phyloP scores from a whole-genome alignment of 768 basidiomycete species.

The Termitomyces sp. region DNA sequence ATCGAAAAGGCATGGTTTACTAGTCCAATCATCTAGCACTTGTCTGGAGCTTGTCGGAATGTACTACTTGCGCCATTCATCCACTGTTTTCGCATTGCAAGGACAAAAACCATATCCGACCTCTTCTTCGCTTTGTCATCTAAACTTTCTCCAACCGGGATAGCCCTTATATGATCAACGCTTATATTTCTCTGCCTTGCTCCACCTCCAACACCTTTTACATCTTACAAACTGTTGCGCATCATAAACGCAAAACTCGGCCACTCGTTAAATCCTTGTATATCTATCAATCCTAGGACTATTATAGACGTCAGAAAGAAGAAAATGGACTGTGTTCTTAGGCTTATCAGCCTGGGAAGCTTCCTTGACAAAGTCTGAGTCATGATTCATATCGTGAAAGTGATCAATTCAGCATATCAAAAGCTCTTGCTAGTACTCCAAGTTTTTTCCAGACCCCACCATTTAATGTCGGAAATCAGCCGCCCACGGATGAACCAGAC shows the following conservation, averaged over 20 bases:
- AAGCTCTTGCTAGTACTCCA: background rate
- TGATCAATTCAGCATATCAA: background rate
- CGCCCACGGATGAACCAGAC: too few species aligned
- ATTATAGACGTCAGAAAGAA: background rate
- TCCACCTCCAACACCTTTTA: background rate
- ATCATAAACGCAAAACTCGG: background rate
- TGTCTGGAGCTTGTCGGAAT: background rate
- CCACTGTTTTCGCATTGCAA: background rate
- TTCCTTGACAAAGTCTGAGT: background rate
- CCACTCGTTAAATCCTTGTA: background rate
- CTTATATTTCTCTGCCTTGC: constrained; percentile 6
- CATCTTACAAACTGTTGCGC: constrained; percentile 3
- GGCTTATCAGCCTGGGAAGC: background rate
- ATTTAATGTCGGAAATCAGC: background rate
- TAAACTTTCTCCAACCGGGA: constrained; percentile 1
- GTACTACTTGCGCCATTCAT: background rate
- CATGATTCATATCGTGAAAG: background rate
- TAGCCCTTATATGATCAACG: constrained; percentile 9
- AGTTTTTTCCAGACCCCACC: background rate
- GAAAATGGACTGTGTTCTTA: background rate
- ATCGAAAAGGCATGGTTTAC: background rate
- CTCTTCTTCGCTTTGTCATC: constrained; percentile 9
- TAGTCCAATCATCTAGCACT: constrained; percentile 4
- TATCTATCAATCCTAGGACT: too few species aligned
- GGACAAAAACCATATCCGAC: background rate